Evolutionary conservation across 2,329 filamentous ascomycete species (phyloP).

Genomic region (Harringtonia lauricola): DNA sequence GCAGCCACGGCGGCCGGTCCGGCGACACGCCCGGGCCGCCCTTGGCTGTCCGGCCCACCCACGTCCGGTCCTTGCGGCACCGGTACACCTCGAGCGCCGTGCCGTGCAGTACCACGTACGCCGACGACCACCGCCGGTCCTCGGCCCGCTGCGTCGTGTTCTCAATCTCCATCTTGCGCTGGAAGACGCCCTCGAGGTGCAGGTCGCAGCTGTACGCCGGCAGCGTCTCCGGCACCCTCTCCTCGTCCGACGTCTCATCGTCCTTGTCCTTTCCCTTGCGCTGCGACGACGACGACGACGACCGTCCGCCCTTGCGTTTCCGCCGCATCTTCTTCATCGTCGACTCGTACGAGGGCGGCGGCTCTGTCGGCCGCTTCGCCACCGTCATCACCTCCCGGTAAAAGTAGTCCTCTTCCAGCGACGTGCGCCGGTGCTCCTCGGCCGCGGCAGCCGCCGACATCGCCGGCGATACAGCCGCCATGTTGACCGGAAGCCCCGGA

Average conservation of each 20-base stretch:
- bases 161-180: constrained; percentile 55
- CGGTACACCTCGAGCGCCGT: constrained; percentile 57
- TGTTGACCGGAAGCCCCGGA: not conserved
- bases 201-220: constrained; percentile 48
- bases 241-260: too few relatives aligned
- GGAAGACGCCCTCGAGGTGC: constrained; percentile 43
- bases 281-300: not conserved
- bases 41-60: constrained; percentile 32
- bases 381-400: constrained; percentile 41
- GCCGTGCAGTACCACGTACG: constrained; percentile 54
- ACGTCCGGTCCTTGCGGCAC: constrained; percentile 45
- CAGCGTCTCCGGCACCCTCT: too few relatives aligned
- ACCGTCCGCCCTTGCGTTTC: not conserved
- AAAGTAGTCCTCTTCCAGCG: constrained; percentile 43
- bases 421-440: constrained; percentile 31
- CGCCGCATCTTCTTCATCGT: constrained; percentile 17
- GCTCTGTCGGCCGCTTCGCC: constrained; percentile 29
- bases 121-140: constrained; percentile 52
- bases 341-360: constrained; percentile 34
- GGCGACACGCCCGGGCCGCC: constrained; percentile 36
- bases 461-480: not conserved
- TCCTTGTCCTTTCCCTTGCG: constrained; percentile 5
- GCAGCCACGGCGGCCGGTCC: constrained; percentile 40
- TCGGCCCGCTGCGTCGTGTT: constrained; percentile 51
- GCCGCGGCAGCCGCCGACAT: constrained; percentile 8